Base-by-base conservation (phyloP, 1,284 basidiomycete species). In the Peniophora sp. region DNA sequence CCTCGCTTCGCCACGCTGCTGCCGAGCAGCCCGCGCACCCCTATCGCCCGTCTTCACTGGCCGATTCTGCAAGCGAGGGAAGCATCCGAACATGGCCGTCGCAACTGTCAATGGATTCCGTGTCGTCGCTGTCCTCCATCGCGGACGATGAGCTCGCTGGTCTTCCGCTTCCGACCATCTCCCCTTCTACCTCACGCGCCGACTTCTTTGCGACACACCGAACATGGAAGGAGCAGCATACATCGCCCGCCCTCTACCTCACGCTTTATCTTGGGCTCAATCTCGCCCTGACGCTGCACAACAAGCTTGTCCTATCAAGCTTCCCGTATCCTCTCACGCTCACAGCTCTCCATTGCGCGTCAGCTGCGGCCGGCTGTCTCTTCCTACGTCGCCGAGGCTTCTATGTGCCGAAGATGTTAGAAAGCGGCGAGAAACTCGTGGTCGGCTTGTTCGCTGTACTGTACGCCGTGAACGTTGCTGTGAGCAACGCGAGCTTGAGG, bases 251-350 rank as follows among this genome's bases (percentile, higher is more conserved):
- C 0, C 69, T 75, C 53, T 93, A 90, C 89, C 75, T 96, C 17
- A 61, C 66, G 10, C 71, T 92, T 53, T 97, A 96, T 72, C 95
- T 97, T 61, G 68, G 73, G 54, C 88, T 95, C 77, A 97, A 97
- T 66, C 82, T 97, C 32, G 78, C 79, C 6, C 78, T 97, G 56
- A 97, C 94, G 1, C 71, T 97, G 41, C 95, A 92, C 70, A 97
- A 97, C 79, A 97, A 97, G 69, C 74, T 81, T 41, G 85, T 97
- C 10, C 79, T 97, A 52, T 83, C 89, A 50, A 79, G 78, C 51
- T 97, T 97, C 65, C 94, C 94, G 0, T 97, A 92, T 62, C 93
- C 94, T 3, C 97, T 95, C 70, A 89, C 89, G 2, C 75, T 95
- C 27, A 94, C 92, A 1, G 90, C 91, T 3, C 59, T 94, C 1